Evolutionary conservation across 805 yeast genomes (phyloP).

Genomic region (Cyberlindnera maritima): DNA sequence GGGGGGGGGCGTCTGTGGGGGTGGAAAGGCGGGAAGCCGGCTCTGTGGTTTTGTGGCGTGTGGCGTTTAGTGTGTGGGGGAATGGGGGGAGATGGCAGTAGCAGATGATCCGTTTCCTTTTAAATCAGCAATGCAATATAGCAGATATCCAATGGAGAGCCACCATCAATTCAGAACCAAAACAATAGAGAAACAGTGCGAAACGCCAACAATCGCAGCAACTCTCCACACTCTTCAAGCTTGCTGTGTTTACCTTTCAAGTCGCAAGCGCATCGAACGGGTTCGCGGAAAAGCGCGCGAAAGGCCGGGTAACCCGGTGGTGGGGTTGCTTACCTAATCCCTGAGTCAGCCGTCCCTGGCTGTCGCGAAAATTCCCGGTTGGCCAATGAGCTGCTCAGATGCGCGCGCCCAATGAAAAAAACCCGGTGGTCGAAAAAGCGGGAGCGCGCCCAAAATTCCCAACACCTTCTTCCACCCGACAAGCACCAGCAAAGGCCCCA

Average conservation of each 20-base stretch:
- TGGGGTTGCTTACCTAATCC: slow-evolving; percentile 1
- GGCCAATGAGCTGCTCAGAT: slow-evolving; percentile 17
- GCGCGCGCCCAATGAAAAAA: slow-evolving; percentile 25
- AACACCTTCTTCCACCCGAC: slow-evolving; percentile 11
- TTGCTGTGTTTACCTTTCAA: too few relatives aligned
- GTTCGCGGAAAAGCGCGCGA: neutral
- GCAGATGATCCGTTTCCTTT: too few relatives aligned
- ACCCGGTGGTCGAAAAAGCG: slow-evolving; percentile 16
- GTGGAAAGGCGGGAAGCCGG: neutral
- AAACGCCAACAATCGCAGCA: too few relatives aligned
- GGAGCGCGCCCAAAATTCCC: slow-evolving; percentile 23
- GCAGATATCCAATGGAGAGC: too few relatives aligned
- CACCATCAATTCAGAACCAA: too few relatives aligned
- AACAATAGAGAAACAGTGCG: too few relatives aligned
- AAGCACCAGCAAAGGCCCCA: slow-evolving; percentile 6
- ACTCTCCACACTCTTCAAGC: too few relatives aligned
- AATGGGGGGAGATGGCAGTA: too few relatives aligned
- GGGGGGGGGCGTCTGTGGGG: too few relatives aligned
- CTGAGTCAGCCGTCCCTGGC: neutral
- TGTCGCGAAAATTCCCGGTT: slow-evolving; percentile 1
- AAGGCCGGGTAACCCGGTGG: neutral
- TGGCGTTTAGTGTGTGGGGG: neutral
- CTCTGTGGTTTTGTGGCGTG: neutral
- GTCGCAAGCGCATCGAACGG: neutral
- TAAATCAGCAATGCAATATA: too few relatives aligned